Conservation (phyloP, 805 yeast species). For the Ogataea degrootiae region DNA sequence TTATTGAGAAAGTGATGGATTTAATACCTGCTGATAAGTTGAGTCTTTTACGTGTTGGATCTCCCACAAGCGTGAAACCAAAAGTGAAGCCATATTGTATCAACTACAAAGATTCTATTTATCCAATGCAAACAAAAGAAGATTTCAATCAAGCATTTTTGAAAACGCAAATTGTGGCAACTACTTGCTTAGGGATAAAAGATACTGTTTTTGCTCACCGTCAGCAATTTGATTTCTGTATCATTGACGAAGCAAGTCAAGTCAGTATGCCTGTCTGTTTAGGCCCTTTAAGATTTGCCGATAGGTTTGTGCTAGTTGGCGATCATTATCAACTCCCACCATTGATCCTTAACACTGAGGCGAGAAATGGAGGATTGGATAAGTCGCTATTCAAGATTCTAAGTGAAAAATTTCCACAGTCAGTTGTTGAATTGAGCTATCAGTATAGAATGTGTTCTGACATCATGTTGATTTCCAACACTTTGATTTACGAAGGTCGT, state of each 20-base stretch:
- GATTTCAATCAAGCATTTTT: conserved; percentile 46
- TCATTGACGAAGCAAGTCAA: conserved; percentile 95
- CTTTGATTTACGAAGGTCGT: conserved; percentile 68
- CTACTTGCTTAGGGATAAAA: conserved; percentile 76
- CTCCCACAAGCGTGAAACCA: conserved; percentile 53
- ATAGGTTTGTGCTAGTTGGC: conserved; percentile 87
- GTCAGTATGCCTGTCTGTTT: conserved; percentile 85
- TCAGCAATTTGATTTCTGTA: conserved; percentile 79
- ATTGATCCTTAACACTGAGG: conserved; percentile 63
- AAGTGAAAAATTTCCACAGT: conserved; percentile 66
- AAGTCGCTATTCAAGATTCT: conserved; percentile 71
- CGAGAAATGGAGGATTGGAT: conserved; percentile 61
- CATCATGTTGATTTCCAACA: conserved; percentile 78
- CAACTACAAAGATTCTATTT: conserved; percentile 28
- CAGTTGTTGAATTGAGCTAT: conserved; percentile 69
- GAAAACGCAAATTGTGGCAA: conserved; percentile 72
- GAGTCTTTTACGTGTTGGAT: conserved; percentile 66
- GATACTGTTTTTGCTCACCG: conserved; percentile 54
- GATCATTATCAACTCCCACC: conserved; percentile 96
- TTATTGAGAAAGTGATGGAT: conserved; percentile 60
- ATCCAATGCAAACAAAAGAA: conserved; percentile 30
- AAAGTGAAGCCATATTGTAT: conserved; percentile 52
- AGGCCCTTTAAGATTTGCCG: conserved; percentile 78
- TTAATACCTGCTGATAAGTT: conserved; percentile 32
- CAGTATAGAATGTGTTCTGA: conserved; percentile 94